Percentiles rank a stretch among this genome's conserved stretches.
Conservation (phyloP, 2,329 filamentous ascomycete genomes). For the Penicillium janthinellum region DNA sequence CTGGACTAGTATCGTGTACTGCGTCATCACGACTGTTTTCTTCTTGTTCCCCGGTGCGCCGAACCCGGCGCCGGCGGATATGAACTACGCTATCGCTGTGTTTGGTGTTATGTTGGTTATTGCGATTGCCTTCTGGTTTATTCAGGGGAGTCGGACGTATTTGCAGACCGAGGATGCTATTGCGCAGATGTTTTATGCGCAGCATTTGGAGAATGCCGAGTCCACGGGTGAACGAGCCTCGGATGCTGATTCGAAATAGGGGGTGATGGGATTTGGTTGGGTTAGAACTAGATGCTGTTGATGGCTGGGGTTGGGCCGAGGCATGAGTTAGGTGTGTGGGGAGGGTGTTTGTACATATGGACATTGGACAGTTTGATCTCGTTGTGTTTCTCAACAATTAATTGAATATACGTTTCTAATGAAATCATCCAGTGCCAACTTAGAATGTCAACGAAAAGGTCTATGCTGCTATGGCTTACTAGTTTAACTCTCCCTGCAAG, state of each 20-base stretch:
- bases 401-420: too few relatives aligned
- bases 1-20: constrained; percentile 56
- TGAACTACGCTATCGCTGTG: constrained; percentile 62
- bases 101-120: constrained; percentile 59
- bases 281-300: too few relatives aligned
- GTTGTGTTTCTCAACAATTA: too few relatives aligned
- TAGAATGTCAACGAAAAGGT: too few relatives aligned
- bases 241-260: not conserved
- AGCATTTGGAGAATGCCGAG: constrained; percentile 27
- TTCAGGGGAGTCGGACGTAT: constrained; percentile 49
- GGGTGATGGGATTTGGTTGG: not conserved
- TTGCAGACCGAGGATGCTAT: constrained; percentile 35
- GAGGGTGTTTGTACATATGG: too few relatives aligned
- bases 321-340: too few relatives aligned
- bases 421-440: too few relatives aligned
- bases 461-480: too few relatives aligned
- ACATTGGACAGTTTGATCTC: too few relatives aligned
- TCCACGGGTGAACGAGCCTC: not conserved
- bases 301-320: too few relatives aligned
- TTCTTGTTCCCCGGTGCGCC: constrained; percentile 57
- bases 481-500: too few relatives aligned
- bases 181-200: constrained; percentile 32
- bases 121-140: constrained; percentile 54
- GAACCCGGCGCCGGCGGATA: constrained; percentile 51
- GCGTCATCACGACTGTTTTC: constrained; percentile 55